These are phyloP conservation scores for Phytophthora pini DNA, from an alignment of 352 stramenopile genomes.

Conservation along the genomic window DNA sequence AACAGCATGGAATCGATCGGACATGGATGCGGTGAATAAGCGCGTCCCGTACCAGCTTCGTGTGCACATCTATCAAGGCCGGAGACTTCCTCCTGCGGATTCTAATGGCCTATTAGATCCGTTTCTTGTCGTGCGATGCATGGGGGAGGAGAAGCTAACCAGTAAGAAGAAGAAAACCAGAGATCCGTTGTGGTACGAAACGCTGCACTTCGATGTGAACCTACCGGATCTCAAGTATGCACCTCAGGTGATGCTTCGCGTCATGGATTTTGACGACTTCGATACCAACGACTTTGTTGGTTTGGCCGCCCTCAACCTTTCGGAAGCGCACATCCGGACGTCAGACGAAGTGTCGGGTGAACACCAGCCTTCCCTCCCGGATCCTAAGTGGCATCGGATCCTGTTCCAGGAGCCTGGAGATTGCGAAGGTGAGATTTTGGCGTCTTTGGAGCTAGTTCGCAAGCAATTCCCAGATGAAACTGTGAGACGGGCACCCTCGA, in stretches of 20 bases:
- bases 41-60: slow-evolving; percentile 84
- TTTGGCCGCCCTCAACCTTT: slow-evolving; percentile 65
- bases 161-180: slow-evolving; percentile 79
- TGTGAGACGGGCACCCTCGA: slow-evolving; percentile 56
- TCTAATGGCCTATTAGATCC: slow-evolving; percentile 88
- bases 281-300: slow-evolving; percentile 78
- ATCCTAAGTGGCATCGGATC: slow-evolving; percentile 80
- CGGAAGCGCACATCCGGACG: slow-evolving; percentile 72
- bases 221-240: slow-evolving; percentile 79
- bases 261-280: slow-evolving; percentile 87
- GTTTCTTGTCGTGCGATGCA: slow-evolving; percentile 81
- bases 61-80: slow-evolving; percentile 87
- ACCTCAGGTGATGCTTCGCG: slow-evolving; percentile 77
- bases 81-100: slow-evolving; percentile 78
- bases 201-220: slow-evolving; percentile 87
- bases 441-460: slow-evolving; percentile 75
- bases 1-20: slow-evolving; percentile 57
- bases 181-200: slow-evolving; percentile 91
- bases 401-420: slow-evolving; percentile 82
- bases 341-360: slow-evolving; percentile 60
- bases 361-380: slow-evolving; percentile 52
- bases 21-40: slow-evolving; percentile 74
- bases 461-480: slow-evolving; percentile 76
- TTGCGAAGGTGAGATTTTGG: slow-evolving; percentile 82
- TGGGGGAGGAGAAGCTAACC: slow-evolving; percentile 78